Percentiles rank a stretch among this genome's conserved stretches.
Conservation (phyloP, 2,329 filamentous ascomycete genomes). For the Bertia moriformis region DNA sequence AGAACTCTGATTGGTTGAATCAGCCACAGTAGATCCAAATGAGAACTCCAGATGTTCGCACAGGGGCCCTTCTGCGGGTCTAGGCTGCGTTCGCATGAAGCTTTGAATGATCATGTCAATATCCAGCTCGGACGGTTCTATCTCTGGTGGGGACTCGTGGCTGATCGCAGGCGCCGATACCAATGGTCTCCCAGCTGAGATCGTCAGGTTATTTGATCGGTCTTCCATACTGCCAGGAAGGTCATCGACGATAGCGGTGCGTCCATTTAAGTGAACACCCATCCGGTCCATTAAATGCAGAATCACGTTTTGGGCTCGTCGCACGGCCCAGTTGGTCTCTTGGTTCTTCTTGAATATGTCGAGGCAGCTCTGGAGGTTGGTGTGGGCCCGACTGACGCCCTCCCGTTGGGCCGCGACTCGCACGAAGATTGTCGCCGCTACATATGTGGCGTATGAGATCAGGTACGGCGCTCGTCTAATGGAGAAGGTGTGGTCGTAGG, state of each 20-base stretch:
- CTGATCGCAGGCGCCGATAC: too few species aligned
- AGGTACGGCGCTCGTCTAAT: slow-evolving; percentile 32
- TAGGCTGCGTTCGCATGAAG: slow-evolving; percentile 9
- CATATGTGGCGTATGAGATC: slow-evolving; percentile 39
- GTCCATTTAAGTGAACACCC: slow-evolving; percentile 11
- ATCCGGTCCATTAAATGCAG: slow-evolving; percentile 28
- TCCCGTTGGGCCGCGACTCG: slow-evolving; percentile 30
- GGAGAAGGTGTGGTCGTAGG: slow-evolving; percentile 28
- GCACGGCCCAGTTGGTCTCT: slow-evolving; percentile 31
- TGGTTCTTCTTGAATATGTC: slow-evolving; percentile 30
- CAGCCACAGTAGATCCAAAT: too few species aligned
- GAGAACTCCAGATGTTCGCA: not conserved
- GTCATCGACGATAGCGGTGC: slow-evolving; percentile 3
- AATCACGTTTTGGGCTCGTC: slow-evolving; percentile 27
- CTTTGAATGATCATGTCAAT: slow-evolving; percentile 21
- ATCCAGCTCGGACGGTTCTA: slow-evolving; percentile 11
- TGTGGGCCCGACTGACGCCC: slow-evolving; percentile 20
- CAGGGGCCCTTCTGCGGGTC: not conserved
- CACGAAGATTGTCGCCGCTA: slow-evolving; percentile 33
- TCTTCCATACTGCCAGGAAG: too few species aligned
- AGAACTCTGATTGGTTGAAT: slow-evolving; percentile 1
- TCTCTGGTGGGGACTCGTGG: not conserved
- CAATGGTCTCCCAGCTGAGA: not conserved
- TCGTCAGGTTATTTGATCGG: not conserved
- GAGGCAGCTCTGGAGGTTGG: slow-evolving; percentile 25